Conservation (phyloP, 2,329 filamentous ascomycete genomes). For the Dissoconium aciculare region DNA sequence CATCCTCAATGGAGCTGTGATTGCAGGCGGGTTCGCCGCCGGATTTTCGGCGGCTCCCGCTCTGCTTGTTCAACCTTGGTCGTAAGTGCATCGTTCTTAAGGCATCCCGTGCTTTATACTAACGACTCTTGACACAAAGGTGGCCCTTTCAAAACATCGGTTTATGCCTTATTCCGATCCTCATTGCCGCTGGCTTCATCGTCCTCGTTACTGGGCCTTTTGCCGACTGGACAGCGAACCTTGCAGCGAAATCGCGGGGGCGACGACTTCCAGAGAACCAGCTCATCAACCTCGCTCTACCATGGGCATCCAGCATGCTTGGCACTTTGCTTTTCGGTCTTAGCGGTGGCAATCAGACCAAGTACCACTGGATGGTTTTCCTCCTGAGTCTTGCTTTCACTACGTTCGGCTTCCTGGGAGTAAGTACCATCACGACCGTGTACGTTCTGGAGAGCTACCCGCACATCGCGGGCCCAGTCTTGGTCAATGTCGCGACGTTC, state of each 20-base stretch:
- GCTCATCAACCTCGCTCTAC: slow-evolving; percentile 17
- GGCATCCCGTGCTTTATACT: neutral
- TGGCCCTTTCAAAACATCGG: slow-evolving; percentile 16
- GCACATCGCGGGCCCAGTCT: slow-evolving; percentile 20
- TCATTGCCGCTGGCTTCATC: slow-evolving; percentile 15
- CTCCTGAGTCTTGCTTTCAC: slow-evolving; percentile 18
- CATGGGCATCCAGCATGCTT: slow-evolving; percentile 14
- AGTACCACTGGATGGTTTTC: slow-evolving; percentile 17
- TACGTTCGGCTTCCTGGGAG: slow-evolving; percentile 19
- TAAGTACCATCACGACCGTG: slow-evolving; percentile 19
- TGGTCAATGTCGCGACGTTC: slow-evolving; percentile 21
- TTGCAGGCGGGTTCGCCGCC: slow-evolving; percentile 16
- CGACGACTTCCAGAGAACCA: slow-evolving; percentile 19
- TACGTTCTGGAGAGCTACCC: slow-evolving; percentile 22
- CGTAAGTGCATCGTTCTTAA: slow-evolving; percentile 6
- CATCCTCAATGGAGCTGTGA: slow-evolving; percentile 19
- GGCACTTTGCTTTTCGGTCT: slow-evolving; percentile 19
- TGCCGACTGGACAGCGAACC: slow-evolving; percentile 18
- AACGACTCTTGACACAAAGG: slow-evolving; percentile 4
- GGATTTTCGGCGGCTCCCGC: slow-evolving; percentile 17
- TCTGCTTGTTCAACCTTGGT: slow-evolving; percentile 14
- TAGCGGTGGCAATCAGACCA: slow-evolving; percentile 10
- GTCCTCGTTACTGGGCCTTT: slow-evolving; percentile 15
- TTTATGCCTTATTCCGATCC: slow-evolving; percentile 14
- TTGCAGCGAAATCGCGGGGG: slow-evolving; percentile 15